Evolutionary conservation across 2,329 filamentous ascomycete genomes (phyloP).

Genomic region (Fusarium decemcellulare): DNA sequence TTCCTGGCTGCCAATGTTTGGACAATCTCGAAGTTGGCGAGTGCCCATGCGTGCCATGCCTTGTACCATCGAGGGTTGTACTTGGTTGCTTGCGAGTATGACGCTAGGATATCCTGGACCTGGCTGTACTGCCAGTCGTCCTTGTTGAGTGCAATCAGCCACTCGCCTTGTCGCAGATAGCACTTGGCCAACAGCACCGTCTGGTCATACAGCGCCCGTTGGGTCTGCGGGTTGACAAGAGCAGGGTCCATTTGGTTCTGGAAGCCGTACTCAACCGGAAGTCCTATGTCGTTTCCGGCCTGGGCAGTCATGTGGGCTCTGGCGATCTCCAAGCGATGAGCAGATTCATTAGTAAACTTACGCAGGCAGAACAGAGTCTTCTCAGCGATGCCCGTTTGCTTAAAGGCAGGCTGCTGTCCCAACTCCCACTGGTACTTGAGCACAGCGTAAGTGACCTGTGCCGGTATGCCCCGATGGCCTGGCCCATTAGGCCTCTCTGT

Average conservation of each 20-base stretch:
- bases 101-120: conserved; percentile 89
- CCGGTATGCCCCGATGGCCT: conserved; percentile 60
- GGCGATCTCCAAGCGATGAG: conserved; percentile 67
- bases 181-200: conserved; percentile 90
- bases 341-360: conserved; percentile 73
- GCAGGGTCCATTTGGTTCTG: conserved; percentile 62
- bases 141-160: conserved; percentile 88
- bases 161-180: conserved; percentile 96
- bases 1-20: conserved; percentile 80
- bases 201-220: conserved; percentile 71
- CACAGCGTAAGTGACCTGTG: conserved; percentile 94
- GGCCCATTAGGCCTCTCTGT: conserved; percentile 48
- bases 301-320: conserved; percentile 65
- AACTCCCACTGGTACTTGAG: conserved; percentile 97
- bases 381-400: conserved; percentile 62
- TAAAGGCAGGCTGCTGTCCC: conserved; percentile 71
- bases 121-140: conserved; percentile 91
- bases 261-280: conserved; percentile 64
- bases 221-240: conserved; percentile 63
- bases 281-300: conserved; percentile 60
- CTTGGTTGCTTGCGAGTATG: conserved; percentile 91
- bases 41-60: conserved; percentile 98
- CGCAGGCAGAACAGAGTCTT: conserved; percentile 72
- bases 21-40: conserved; percentile 98
- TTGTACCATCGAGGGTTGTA: conserved; percentile 99